Base-by-base conservation (phyloP, 345 rosid genomes). In the Rhodamnia rubescens region DNA sequence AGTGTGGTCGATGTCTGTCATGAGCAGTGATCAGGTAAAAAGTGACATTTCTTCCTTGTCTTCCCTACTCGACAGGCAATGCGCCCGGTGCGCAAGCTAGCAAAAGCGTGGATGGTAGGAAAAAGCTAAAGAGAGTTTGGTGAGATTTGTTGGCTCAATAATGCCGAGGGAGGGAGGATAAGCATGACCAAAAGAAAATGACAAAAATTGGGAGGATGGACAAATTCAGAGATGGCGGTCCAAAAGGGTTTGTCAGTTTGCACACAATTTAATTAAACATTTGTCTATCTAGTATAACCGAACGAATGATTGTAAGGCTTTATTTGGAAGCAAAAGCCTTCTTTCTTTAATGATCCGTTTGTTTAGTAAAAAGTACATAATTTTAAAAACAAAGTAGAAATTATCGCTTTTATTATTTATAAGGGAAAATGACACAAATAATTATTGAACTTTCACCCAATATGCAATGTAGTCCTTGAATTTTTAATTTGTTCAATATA, bases 31-130 rank as follows among this genome's bases (percentile, higher is more conserved):
- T 36, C 47, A 69, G 12, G 36, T 32, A 18, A 18, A 18, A 69
- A 69, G 47, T 36, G 78, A 18, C 47, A 9, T 69, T 20, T 32
- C 47, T 36, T 18, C 59, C 10, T 22, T 40, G 36, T 69, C 78
- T 32, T 36, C 26, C 3, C 44, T 18, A 8, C 47, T 69, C 47
- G 22, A 69, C 13, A 16, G 14, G 44, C 15, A 82, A 84, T 54
- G 89, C 88, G 42, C 87, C 55, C 14, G 80, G 50, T 49, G 90
- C 87, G 83, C 86, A 87, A 55, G 51, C 12, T 90, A 86, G 86
- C 90, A 88, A 55, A 83, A 80, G 52, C 1, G 29, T 11, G 16
- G 85, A 56, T 53, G 87, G 88, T 83, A 51, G 83, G 55, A 80
- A 54, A 85, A 86, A 75, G 85, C 20, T 22, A 42, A 13, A 29